These are phyloP conservation scores for Cairneyella variabilis DNA, from an alignment of 495 filamentous ascomycete species.

Conservation along the genomic window DNA sequence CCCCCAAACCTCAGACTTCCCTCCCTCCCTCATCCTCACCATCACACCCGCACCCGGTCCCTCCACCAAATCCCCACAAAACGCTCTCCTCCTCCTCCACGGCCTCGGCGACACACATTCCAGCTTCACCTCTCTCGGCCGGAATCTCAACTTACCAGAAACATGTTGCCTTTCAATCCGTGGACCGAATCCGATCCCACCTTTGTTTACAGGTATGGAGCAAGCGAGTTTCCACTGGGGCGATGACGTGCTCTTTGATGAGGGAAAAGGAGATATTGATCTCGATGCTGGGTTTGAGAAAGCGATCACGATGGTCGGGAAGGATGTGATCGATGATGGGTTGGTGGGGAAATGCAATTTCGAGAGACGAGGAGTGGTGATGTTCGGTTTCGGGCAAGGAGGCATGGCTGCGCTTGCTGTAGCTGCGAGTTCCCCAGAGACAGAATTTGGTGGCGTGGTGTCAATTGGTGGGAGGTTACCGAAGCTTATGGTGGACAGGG, in stretches of 20 bases:
- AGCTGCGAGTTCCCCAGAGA: constrained; percentile 33
- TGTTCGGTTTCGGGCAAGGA: constrained; percentile 87
- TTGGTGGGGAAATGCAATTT: constrained; percentile 71
- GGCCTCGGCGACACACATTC: constrained; percentile 76
- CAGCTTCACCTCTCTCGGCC: constrained; percentile 64
- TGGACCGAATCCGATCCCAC: constrained; percentile 68
- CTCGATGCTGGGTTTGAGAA: constrained; percentile 72
- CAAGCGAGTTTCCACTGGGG: constrained; percentile 74
- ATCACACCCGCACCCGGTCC: constrained; percentile 36
- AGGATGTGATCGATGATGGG: constrained; percentile 49
- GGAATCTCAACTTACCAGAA: constrained; percentile 73
- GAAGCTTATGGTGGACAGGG: constrained; percentile 39
- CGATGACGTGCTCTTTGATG: constrained; percentile 74
- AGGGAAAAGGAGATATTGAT: constrained; percentile 61
- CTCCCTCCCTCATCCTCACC: constrained; percentile 13
- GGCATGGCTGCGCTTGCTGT: constrained; percentile 70
- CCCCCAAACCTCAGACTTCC: constrained; percentile 18
- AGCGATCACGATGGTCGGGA: constrained; percentile 40
- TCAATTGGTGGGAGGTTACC: constrained; percentile 75
- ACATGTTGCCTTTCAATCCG: constrained; percentile 74
- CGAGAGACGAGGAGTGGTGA: constrained; percentile 59
- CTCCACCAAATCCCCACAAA: constrained; percentile 42
- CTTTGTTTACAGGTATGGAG: constrained; percentile 57
- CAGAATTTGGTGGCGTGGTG: constrained; percentile 57
- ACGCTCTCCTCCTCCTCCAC: constrained; percentile 85